Evolutionary conservation across 495 filamentous ascomycete species (phyloP).

Genomic region (Lophium mytilinum): DNA sequence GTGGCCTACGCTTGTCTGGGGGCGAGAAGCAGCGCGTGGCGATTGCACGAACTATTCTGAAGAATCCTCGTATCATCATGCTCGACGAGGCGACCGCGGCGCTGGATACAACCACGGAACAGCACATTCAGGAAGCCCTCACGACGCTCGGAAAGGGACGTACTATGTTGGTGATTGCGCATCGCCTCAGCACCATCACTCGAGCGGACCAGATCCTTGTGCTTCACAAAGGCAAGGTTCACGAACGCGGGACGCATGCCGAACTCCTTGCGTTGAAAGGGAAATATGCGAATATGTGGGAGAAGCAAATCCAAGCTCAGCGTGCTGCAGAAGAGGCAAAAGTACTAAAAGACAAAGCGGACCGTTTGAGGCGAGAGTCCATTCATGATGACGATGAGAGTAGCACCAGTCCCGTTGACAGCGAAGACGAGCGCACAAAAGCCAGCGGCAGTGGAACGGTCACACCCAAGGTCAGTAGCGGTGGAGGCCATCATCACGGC

Average conservation of each 20-base stretch:
- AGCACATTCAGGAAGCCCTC: conserved; percentile 86
- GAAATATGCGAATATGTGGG: conserved; percentile 89
- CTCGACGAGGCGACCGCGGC: conserved; percentile 95
- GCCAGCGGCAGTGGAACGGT: background rate
- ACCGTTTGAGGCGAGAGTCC: conserved; percentile 42
- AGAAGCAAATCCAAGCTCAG: conserved; percentile 86
- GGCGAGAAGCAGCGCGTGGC: conserved; percentile 97
- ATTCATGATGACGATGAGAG: conserved; percentile 10
- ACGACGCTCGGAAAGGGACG: conserved; percentile 70
- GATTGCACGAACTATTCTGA: conserved; percentile 92
- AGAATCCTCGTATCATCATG: conserved; percentile 92
- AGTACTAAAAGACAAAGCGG: conserved; percentile 48
- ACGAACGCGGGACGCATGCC: conserved; percentile 79
- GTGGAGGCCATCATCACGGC: too few relatives aligned
- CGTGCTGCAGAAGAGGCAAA: conserved; percentile 65
- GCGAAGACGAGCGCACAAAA: conserved; percentile 29
- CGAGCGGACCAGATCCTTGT: conserved; percentile 92
- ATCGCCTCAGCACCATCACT: conserved; percentile 90
- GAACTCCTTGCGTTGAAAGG: conserved; percentile 71
- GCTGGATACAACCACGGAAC: conserved; percentile 89
- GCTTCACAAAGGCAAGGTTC: conserved; percentile 74
- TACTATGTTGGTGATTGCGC: conserved; percentile 77
- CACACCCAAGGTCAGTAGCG: too few relatives aligned
- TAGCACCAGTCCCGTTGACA: conserved; percentile 17
- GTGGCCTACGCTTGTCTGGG: conserved; percentile 83